These are phyloP conservation scores for Lactifluus subvellereus DNA, from an alignment of 768 basidiomycete genomes.

Conservation along the genomic window DNA sequence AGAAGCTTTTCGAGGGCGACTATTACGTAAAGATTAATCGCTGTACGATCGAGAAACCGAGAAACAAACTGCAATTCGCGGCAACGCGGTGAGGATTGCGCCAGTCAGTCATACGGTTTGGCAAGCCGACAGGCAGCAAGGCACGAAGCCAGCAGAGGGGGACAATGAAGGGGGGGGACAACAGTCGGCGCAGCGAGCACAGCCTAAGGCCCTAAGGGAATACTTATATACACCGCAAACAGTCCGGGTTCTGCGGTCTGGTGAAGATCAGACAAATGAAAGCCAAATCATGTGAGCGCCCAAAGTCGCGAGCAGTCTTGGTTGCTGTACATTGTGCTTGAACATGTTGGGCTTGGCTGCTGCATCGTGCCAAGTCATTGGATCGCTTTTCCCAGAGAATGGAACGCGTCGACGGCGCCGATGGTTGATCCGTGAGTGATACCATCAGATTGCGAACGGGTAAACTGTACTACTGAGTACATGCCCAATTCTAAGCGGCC, in stretches of 20 bases:
- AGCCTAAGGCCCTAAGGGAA: background rate
- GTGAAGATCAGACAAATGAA: background rate
- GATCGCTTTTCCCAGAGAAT: no score
- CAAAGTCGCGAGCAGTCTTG: background rate
- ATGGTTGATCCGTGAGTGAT: no score
- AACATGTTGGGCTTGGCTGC: background rate
- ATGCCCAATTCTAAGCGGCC: no score
- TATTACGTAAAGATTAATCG: background rate
- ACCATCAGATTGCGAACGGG: no score
- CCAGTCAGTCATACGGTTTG: background rate
- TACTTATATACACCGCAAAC: background rate
- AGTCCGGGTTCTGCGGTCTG: background rate
- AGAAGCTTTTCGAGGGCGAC: constrained; percentile 1
- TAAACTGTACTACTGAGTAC: no score
- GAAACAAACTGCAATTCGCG: background rate
- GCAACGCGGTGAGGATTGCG: background rate
- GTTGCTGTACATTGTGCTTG: background rate
- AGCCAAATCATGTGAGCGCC: background rate
- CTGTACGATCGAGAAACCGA: background rate
- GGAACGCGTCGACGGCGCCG: no score
- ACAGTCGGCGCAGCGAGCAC: background rate
- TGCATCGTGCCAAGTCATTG: no score
- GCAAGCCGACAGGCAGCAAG: background rate
- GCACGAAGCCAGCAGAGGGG: background rate
- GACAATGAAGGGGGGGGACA: background rate